Evolutionary conservation across 257 asterid species (phyloP), one percentile per base, ranked within the genome.

Genomic region (Solanum commersonii): DNA sequence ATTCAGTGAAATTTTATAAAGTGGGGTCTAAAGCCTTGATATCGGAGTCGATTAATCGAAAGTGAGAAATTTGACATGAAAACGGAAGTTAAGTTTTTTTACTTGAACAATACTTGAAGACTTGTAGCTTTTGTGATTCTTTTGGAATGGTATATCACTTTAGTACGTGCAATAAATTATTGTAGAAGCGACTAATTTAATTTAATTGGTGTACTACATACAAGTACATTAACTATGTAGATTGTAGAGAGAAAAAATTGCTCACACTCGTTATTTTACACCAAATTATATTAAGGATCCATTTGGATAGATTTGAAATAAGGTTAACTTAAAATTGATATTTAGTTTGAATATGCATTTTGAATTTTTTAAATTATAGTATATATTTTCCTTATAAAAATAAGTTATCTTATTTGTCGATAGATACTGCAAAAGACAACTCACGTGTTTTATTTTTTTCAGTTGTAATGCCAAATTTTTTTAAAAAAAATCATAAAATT

Each of bases 11-110:
- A 10, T 59, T 20, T 0, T 56, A 1, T 15, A 16, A 52, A 16
- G 9, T 56, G 23, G 14, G 0, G 0, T 52, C 4, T 52, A 1
- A 0, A 18, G 0, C n/a, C 0, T 56, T 56, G 25, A 20, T 20
- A 56, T 56, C 10, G 1, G 1, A 56, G 2, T 56, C 4, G 29
- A 9, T 9, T 60, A 60, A 60, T 60, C 14, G 29, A 23, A 60
- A 22, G 70, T 23, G 29, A 23, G 6, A 60, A 60, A 22, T 22
- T 60, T 60, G 27, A 59, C 27, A 0, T 59, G 68, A 8, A 59
- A 59, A 8, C 22, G 68, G 25, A 22, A 22, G 68, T 59, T 7
- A 22, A 59, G 27, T 1, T 3, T 22, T 16, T 18, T 56, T 10
- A 6, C 65, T 6, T 56, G 10, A 56, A 56, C 65, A 56, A 56